Evolutionary conservation across 495 filamentous ascomycete species (phyloP).

Genomic region (Lasiosphaeria ovina): DNA sequence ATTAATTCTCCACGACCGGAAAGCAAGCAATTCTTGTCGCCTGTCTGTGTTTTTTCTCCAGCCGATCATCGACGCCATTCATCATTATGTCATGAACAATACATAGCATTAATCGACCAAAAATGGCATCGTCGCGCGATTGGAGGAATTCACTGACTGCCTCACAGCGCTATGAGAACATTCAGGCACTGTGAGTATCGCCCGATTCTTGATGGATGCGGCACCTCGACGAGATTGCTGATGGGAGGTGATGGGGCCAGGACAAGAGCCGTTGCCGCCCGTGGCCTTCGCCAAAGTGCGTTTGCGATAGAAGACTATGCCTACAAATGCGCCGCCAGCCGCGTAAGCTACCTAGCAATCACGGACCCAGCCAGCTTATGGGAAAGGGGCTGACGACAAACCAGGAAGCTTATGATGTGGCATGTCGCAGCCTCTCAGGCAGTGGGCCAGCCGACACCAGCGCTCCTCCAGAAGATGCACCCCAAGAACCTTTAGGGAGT

Average conservation of each 20-base stretch:
- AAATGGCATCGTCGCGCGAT: slow-evolving; percentile 18
- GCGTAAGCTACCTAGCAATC: slow-evolving; percentile 26
- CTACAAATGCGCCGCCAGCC: slow-evolving; percentile 40
- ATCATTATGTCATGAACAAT: background rate
- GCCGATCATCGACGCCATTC: background rate
- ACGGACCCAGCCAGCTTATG: too few species aligned
- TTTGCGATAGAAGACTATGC: slow-evolving; percentile 43
- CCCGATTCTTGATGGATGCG: background rate
- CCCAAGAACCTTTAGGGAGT: background rate
- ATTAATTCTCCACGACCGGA: too few species aligned
- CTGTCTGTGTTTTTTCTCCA: background rate
- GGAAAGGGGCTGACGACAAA: slow-evolving; percentile 15
- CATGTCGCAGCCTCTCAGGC: slow-evolving; percentile 14
- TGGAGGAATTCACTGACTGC: slow-evolving; percentile 41
- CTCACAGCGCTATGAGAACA: slow-evolving; percentile 51
- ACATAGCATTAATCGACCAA: slow-evolving; percentile 4
- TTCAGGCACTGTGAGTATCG: slow-evolving; percentile 46
- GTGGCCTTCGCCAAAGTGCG: slow-evolving; percentile 25
- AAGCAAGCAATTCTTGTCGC: too few species aligned
- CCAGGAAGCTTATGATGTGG: slow-evolving; percentile 47
- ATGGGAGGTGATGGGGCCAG: background rate
- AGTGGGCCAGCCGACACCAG: background rate
- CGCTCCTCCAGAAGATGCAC: background rate
- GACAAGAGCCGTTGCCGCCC: slow-evolving; percentile 15
- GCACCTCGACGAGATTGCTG: background rate